Percentiles rank a stretch among this genome's conserved stretches.
Conservation (phyloP, 331 rosid species). For the Pyrus hybrid region DNA sequence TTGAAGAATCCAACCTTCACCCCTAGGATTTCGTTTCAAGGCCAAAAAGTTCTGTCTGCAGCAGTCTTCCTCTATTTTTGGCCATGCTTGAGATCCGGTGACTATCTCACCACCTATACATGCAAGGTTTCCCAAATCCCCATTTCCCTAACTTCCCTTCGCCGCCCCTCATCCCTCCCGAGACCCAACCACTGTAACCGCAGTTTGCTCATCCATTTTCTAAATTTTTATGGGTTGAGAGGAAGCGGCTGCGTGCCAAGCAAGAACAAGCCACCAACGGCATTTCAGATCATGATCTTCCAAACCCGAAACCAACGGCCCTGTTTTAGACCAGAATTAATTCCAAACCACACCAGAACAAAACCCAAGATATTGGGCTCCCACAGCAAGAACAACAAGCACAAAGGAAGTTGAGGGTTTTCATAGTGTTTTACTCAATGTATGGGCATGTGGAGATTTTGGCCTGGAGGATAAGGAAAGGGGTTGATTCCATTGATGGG, state of each 20-base stretch:
- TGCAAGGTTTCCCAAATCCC: too few relatives aligned
- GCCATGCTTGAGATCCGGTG: too few relatives aligned
- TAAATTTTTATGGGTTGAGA: slow-evolving; percentile 57
- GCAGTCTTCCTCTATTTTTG: too few relatives aligned
- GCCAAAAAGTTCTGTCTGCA: too few relatives aligned
- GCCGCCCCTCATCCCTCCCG: too few relatives aligned
- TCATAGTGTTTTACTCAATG: slow-evolving; percentile 71
- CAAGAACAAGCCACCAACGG: slow-evolving; percentile 36
- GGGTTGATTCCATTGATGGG: slow-evolving; percentile 67
- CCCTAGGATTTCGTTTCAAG: too few relatives aligned
- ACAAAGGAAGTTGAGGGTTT: slow-evolving; percentile 39
- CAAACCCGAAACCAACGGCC: slow-evolving; percentile 17
- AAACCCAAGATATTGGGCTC: slow-evolving; percentile 12
- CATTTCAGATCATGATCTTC: slow-evolving; percentile 19
- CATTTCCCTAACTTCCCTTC: too few relatives aligned
- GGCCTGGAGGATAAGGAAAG: slow-evolving; percentile 54
- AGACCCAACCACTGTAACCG: too few relatives aligned
- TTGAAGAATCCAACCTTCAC: not conserved
- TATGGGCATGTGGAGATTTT: slow-evolving; percentile 74
- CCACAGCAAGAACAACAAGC: slow-evolving; percentile 6
- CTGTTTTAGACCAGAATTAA: slow-evolving; percentile 22
- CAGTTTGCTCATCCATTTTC: slow-evolving; percentile 3
- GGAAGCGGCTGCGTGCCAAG: slow-evolving; percentile 74
- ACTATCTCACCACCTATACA: too few relatives aligned
- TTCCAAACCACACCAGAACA: slow-evolving; percentile 6